A percentile compares a stretch with the other conserved stretches of the same genome.
phyloP scores from a whole-genome alignment of 1,284 basidiomycete genomes.

The Sporisorium sorghi region DNA sequence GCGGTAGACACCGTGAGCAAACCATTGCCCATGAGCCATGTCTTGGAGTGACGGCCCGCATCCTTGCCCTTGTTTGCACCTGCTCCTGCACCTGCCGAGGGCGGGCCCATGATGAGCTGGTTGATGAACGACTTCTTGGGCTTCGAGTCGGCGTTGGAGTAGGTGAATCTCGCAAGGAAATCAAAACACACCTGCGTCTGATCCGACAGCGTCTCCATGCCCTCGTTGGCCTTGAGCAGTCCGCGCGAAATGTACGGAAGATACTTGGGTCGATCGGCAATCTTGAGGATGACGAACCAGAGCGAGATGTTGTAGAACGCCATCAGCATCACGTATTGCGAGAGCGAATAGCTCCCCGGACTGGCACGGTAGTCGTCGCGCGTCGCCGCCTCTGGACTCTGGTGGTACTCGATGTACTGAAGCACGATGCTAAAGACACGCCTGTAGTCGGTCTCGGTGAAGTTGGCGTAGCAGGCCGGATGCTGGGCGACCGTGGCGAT shows the following conservation, averaged over 20 bases:
- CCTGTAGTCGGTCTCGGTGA: conserved; percentile 91
- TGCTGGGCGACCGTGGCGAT: conserved; percentile 87
- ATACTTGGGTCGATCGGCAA: conserved; percentile 85
- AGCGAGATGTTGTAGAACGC: conserved; percentile 93
- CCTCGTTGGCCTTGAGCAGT: conserved; percentile 87
- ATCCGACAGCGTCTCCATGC: conserved; percentile 81
- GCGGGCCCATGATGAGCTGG: conserved; percentile 73
- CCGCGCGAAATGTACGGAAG: conserved; percentile 88
- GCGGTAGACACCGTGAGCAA: conserved; percentile 85
- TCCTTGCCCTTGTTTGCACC: conserved; percentile 63
- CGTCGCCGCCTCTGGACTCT: conserved; percentile 58
- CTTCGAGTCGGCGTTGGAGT: conserved; percentile 90
- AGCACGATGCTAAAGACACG: conserved; percentile 94
- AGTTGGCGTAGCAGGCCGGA: conserved; percentile 85
- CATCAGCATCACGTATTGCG: conserved; percentile 92
- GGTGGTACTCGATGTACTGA: conserved; percentile 85
- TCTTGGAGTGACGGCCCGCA: conserved; percentile 72
- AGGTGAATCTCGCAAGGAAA: conserved; percentile 94
- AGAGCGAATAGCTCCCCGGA: conserved; percentile 80
- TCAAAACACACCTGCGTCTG: conserved; percentile 97
- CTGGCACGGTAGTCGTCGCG: conserved; percentile 64
- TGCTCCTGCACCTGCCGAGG: conserved; percentile 54
- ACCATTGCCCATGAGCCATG: conserved; percentile 88
- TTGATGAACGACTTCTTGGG: conserved; percentile 84
- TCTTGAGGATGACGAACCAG: conserved; percentile 91